A percentile compares a stretch with the other conserved stretches of the same genome.
These are phyloP conservation scores for Wickerhamomyces silvicola DNA, from an alignment of 805 yeast genomes.

Conservation along the genomic window DNA sequence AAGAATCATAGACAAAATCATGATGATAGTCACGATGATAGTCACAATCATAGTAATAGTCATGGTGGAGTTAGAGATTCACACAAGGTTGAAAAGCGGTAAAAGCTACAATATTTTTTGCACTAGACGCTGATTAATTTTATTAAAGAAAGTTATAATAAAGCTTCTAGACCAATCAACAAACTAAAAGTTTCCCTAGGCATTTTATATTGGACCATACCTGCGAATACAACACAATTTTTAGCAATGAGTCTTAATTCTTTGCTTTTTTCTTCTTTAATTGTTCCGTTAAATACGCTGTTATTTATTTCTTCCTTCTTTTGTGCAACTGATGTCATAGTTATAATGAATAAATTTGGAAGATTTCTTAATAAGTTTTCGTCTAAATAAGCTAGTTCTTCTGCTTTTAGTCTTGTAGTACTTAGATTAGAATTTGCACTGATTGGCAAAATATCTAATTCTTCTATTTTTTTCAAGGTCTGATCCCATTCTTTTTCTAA, in stretches of 20 bases:
- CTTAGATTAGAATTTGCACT: conserved; percentile 23
- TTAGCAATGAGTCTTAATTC: conserved; percentile 61
- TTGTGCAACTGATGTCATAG: conserved; percentile 71
- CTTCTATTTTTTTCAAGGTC: conserved; percentile 48
- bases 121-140: conserved; percentile 1
- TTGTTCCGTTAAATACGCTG: conserved; percentile 37
- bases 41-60: conserved; percentile 7
- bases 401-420: conserved; percentile 57
- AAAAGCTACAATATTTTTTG: not conserved
- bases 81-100: not conserved
- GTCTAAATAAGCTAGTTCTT: conserved; percentile 57
- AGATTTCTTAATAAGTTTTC: conserved; percentile 71
- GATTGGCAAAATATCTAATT: conserved; percentile 63
- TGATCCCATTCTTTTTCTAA: conserved; percentile 52
- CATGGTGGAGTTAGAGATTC: not conserved
- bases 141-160: conserved; percentile 15
- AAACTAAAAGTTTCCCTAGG: conserved; percentile 75
- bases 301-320: conserved; percentile 35
- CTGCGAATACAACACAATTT: conserved; percentile 91
- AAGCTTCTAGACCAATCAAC: conserved; percentile 55
- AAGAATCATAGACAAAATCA: conserved; percentile 9
- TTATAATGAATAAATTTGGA: conserved; percentile 72
- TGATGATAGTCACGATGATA: conserved; percentile 1
- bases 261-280: conserved; percentile 46
- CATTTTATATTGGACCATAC: conserved; percentile 90